Conservation (phyloP, 2,329 filamentous ascomycete species). For the Paracoccidioides brasiliensis region DNA sequence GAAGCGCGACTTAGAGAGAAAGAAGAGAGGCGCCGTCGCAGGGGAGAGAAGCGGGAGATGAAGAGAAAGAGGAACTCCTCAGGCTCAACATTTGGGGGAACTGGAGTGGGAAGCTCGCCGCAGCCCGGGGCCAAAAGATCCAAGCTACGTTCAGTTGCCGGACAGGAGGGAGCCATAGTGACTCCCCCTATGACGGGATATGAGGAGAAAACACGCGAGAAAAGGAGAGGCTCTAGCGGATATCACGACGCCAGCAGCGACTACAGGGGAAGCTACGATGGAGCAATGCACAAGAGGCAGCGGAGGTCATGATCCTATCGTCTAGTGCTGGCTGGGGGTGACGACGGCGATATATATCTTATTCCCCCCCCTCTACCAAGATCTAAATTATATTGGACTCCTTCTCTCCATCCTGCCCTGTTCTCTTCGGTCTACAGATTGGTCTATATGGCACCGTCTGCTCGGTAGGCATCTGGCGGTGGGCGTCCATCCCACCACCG, state of each 20-base stretch:
- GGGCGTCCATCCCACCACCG: neutral
- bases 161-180: neutral
- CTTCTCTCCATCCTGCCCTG: too few relatives aligned
- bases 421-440: neutral
- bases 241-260: neutral
- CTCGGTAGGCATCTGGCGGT: neutral
- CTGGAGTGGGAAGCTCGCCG: constrained; percentile 5
- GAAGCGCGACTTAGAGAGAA: constrained; percentile 32
- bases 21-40: constrained; percentile 25
- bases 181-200: neutral
- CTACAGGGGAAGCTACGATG: neutral
- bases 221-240: neutral
- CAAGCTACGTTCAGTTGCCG: neutral
- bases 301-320: neutral
- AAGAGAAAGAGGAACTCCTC: constrained; percentile 31
- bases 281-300: constrained; percentile 3
- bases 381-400: neutral
- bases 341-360: neutral
- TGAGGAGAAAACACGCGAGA: neutral
- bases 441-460: neutral
- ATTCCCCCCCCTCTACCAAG: neutral
- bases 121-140: neutral
- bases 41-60: constrained; percentile 23
- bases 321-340: neutral
- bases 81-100: constrained; percentile 16